Conservation (phyloP, 2,329 filamentous ascomycete genomes). For the Knufia fluminis region DNA sequence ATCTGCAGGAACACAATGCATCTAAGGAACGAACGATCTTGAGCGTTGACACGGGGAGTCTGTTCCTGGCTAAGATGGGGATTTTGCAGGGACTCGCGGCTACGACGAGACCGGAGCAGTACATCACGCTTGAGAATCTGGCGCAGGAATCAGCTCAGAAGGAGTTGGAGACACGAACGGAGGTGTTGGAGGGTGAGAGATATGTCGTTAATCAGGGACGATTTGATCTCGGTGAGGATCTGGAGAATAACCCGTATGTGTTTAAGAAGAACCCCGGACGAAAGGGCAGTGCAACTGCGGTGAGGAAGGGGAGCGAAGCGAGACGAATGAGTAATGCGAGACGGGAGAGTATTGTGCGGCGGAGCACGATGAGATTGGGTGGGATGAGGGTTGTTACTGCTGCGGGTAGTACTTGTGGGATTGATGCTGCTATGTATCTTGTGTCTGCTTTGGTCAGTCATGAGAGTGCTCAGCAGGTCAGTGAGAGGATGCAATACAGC, state of each 20-base stretch:
- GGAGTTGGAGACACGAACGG: slow-evolving; percentile 65
- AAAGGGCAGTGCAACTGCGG: slow-evolving; percentile 47
- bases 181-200: slow-evolving; percentile 69
- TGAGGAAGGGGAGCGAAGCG: slow-evolving; percentile 71
- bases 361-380: slow-evolving; percentile 63
- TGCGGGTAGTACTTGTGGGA: slow-evolving; percentile 67
- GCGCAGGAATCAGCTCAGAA: slow-evolving; percentile 64
- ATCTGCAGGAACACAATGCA: slow-evolving; percentile 71
- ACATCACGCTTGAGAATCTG: slow-evolving; percentile 72
- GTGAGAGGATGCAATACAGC: slow-evolving; percentile 66
- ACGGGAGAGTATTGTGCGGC: slow-evolving; percentile 70
- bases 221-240: slow-evolving; percentile 63
- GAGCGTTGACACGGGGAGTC: slow-evolving; percentile 68
- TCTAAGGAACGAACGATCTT: slow-evolving; percentile 71
- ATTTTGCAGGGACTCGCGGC: slow-evolving; percentile 70
- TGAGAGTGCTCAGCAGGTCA: slow-evolving; percentile 65
- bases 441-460: slow-evolving; percentile 73
- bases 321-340: slow-evolving; percentile 65
- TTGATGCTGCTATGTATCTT: slow-evolving; percentile 78
- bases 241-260: slow-evolving; percentile 77
- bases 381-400: slow-evolving; percentile 66
- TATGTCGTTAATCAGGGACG: slow-evolving; percentile 89
- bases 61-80: slow-evolving; percentile 67
- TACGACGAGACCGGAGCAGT: slow-evolving; percentile 72
- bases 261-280: slow-evolving; percentile 55